Evolutionary conservation across 1,284 basidiomycete species (phyloP).

Genomic region (Tylopilus sp.): DNA sequence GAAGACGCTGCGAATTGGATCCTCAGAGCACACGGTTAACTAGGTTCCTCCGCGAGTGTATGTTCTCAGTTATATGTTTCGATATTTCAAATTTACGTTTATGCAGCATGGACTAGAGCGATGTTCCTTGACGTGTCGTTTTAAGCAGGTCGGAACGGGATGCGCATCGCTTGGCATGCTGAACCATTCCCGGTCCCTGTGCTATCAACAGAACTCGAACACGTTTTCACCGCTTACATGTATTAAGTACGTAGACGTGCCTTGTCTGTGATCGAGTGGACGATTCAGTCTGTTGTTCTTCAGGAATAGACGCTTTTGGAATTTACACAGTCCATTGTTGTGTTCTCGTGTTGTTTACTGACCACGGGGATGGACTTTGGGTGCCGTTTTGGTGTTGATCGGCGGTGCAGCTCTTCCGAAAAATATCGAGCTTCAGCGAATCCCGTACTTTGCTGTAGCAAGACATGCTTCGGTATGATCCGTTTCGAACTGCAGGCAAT

Average conservation of each 20-base stretch:
- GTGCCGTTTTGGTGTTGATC: background rate
- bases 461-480: conserved; percentile 6
- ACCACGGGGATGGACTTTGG: background rate
- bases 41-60: background rate
- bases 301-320: background rate
- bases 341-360: background rate
- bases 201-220: background rate
- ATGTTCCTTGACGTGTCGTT: conserved; percentile 1
- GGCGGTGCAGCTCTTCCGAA: conserved; percentile 9
- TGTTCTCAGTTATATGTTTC: background rate
- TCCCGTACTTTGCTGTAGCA: conserved; percentile 20
- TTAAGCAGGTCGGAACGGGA: background rate
- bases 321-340: background rate
- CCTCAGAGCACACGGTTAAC: background rate
- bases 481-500: conserved; percentile 7
- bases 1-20: background rate
- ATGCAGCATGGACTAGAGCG: conserved; percentile 13
- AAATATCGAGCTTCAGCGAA: background rate
- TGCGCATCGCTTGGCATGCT: conserved; percentile 8
- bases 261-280: background rate
- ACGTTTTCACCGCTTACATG: conserved; percentile 8
- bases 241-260: conserved; percentile 1
- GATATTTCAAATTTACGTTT: background rate
- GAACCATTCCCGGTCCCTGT: background rate
- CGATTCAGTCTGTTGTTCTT: background rate